These are phyloP conservation scores for Amphicarpaea edgeworthii DNA, from an alignment of 306 rosid genomes.

Conservation along the genomic window DNA sequence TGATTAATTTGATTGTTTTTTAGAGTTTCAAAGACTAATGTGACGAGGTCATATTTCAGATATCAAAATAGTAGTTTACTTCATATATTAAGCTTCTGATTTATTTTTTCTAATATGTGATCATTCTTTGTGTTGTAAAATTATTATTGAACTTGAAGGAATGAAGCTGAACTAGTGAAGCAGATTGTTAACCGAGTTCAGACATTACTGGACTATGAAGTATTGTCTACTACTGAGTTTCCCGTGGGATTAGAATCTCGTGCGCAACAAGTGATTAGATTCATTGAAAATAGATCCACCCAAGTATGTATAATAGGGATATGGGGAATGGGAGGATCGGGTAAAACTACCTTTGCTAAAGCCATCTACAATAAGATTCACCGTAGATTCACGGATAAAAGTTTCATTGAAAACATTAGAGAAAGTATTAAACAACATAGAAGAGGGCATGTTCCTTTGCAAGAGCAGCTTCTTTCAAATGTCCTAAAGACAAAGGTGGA, in stretches of 20 bases:
- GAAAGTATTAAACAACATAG: neutral
- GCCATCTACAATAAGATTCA: slow-evolving; percentile 6
- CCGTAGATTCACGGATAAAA: neutral
- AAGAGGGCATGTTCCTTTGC: neutral
- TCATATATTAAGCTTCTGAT: too few species aligned
- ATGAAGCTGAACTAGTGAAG: neutral
- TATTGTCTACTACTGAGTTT: neutral
- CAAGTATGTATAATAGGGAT: neutral
- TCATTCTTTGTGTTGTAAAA: neutral
- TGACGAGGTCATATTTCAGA: too few species aligned
- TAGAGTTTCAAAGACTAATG: too few species aligned
- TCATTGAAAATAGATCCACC: neutral
- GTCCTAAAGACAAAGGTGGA: neutral
- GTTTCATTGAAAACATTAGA: slow-evolving; percentile 23
- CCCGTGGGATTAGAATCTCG: slow-evolving; percentile 22
- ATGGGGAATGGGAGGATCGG: slow-evolving; percentile 33
- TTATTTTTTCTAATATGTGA: neutral
- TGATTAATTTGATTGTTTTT: too few species aligned
- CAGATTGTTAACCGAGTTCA: neutral
- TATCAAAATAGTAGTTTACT: too few species aligned
- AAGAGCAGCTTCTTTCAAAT: slow-evolving; percentile 8
- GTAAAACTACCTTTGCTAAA: slow-evolving; percentile 25
- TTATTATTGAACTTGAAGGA: neutral
- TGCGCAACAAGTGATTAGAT: neutral
- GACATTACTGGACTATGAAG: neutral